Evolutionary conservation across 352 stramenopile species (phyloP), one percentile per base, ranked within the genome.

Genomic region (Phytopythium vexans): DNA sequence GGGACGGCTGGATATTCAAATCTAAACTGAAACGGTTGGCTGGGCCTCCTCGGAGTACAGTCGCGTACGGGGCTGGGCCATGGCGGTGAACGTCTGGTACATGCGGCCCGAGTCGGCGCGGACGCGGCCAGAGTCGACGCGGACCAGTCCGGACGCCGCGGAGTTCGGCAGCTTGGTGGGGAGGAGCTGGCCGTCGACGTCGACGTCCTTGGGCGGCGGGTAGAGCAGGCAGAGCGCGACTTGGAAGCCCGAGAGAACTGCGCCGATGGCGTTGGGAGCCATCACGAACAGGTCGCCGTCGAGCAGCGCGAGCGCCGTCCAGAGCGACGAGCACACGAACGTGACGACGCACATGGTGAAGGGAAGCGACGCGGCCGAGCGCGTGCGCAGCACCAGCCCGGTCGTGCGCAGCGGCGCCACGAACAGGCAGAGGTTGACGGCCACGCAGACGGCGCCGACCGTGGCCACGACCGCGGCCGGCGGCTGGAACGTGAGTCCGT

Each of bases 151-250:
- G 42, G 6, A n/a, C 16, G 36, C 31, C 8, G 45, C 41, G 1
- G 41, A 12, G 34, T 42, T 11, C 33, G 46, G 14, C 6, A 51
- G 44, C 51, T 52, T 40, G 8, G 45, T 27, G 1, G 33, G 54
- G 15, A 63, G 45, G 7, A 58, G 10, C 7, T 33, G 33, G 16
- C 16, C n/a, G 12, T 62, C 34, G 27, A 21, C 33, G 31, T 58
- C 50, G 9, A 27, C 12, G 8, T 32, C 41, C 32, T 21, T 10
- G 10, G 21, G 10, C n/a, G 64, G 43, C 40, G 60, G 60, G 55
- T 72, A 76, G 34, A 49, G 38, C 34, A 74, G n/a, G 58, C 76
- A 81, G 1, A 77, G 55, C 11, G 33, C 36, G 54, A 70, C 60
- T 44, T 77, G 68, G 9, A 71, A n/a, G 14, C 35, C 35, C 34